Base-by-base conservation (phyloP, 805 yeast species). In the Cyberlindnera subsufficiens region DNA sequence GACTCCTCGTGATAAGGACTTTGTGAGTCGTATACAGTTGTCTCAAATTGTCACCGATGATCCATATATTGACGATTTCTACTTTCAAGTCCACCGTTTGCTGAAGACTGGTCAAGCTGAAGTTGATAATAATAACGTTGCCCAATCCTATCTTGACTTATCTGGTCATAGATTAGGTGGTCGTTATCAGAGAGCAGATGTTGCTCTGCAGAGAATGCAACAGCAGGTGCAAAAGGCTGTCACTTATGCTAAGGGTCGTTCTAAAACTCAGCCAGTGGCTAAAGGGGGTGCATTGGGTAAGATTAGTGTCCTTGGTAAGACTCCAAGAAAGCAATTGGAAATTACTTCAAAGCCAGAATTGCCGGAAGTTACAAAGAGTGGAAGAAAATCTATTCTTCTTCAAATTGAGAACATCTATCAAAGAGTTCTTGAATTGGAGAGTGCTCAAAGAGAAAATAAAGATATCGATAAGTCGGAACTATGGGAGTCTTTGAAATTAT, bases 161-260 rank as follows among this genome's bases (percentile, higher is more conserved):
- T 82, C 95, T 45, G 96, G 96, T 40, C 95, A 87, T 65, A 78
- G 93, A 65, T 69, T 86, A 43, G 95, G 95, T 55, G 95, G 95
- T 40, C 79, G 89, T 62, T 72, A 80, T 49, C 84, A 81, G 65
- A 73, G 91, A 61, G 91, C 90, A 8, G 95, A 87, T 63, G 80
- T 88, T 51, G 96, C 96, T 1, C 73, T 90, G 56, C 96, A 87
- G 69, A 82, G 97, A 72, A 87, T 93, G 96, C 97, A 91, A 67
- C 96, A 89, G 62, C 98, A 91, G 68, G 96, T 91, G 41, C 95
- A 89, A 59, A 87, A 86, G 57, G 98, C 98, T 14, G 97, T 91
- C 15, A 86, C 91, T 42, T 91, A 87, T 32, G 99, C 97, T 19
- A 86, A 87, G 60, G 96, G 88, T 56, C 78, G 88, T 67, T 84